Evolutionary conservation across 1,284 basidiomycete species (phyloP), one percentile per base, ranked within the genome.

Genomic region (Marasmius tenuissimus): DNA sequence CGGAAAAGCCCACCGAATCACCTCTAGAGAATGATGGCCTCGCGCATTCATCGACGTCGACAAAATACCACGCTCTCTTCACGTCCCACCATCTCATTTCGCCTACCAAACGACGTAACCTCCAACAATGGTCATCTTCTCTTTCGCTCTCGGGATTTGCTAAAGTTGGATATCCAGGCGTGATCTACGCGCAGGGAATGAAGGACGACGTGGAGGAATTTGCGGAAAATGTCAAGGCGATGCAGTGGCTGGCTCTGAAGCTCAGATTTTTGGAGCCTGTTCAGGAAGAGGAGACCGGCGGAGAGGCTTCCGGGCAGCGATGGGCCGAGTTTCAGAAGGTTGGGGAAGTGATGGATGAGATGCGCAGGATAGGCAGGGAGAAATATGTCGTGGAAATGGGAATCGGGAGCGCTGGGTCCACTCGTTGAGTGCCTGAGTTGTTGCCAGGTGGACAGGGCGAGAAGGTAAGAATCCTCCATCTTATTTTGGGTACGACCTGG

Each of bases 171-270:
- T 83, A 92, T 68, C 89, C 90, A 1, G 89, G 89, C 5, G 78
- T 89, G 50, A 88, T 92, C 59, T 93, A 91, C 64, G 86, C 81
- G 20, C 78, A 87, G 66, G 90, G 90, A 1, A 68, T 69, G 8
- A 74, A 75, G 50, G 73, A 76, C 9, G 76, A 82, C 59, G 75
- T 92, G 18, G 81, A 85, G 65, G 85, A 87, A 65, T 91, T 91
- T 67, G 82, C 89, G 2, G 72, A 71, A 16, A 87, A 87, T 60
- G 82, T 92, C 58, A 90, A 87, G 70, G 81, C 79, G 27, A 91
- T 91, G 89, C 88, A 91, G 67, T 92, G 90, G 91, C 78, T 92
- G 0, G 89, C 89, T 11, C 72, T 92, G 63, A 78, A 82, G 50
- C 73, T 90, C n/a, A 72, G 89, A 18, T 86, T 91, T 65, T 68